A percentile compares a stretch with the other conserved stretches of the same genome.
phyloP scores from a whole-genome alignment of 441 rosid species.

The Metrosideros polymorpha region DNA sequence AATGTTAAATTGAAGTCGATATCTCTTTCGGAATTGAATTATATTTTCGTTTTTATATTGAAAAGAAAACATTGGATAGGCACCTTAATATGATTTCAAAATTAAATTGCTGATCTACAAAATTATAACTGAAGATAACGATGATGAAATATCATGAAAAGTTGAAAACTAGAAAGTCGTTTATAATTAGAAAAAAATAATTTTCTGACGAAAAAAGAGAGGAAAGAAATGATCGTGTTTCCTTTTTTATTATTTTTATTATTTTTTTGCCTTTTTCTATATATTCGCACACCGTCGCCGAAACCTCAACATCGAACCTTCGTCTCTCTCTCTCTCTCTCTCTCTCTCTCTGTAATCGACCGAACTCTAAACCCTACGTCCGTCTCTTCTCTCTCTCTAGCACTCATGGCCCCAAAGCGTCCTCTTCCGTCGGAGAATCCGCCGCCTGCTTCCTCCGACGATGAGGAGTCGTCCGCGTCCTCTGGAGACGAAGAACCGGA shows the following conservation, averaged over 20 bases:
- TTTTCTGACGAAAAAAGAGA: background rate
- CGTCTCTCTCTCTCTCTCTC: background rate
- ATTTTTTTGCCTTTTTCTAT: background rate
- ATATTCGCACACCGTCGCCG: background rate
- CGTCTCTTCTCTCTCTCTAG: background rate
- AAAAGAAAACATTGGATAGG: background rate
- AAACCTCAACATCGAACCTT: accelerated
- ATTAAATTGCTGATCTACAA: background rate
- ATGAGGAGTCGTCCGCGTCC: background rate
- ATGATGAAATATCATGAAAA: no score
- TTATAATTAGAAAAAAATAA: no score
- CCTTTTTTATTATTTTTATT: background rate
- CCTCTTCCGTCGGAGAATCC: background rate
- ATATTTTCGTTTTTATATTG: background rate
- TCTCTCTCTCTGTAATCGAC: background rate
- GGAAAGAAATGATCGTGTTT: background rate
- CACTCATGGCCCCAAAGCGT: slow-evolving; percentile 1
- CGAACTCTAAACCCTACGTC: background rate
- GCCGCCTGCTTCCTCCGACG: slow-evolving; percentile 25
- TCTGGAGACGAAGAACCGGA: slow-evolving; percentile 7
- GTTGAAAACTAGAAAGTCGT: no score
- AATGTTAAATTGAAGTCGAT: accelerated
- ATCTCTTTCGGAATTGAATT: background rate
- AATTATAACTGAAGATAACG: no score
- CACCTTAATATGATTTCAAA: background rate